Evolutionary conservation across 805 yeast genomes (phyloP).

Genomic region (Zygotorulaspora chibaensis): DNA sequence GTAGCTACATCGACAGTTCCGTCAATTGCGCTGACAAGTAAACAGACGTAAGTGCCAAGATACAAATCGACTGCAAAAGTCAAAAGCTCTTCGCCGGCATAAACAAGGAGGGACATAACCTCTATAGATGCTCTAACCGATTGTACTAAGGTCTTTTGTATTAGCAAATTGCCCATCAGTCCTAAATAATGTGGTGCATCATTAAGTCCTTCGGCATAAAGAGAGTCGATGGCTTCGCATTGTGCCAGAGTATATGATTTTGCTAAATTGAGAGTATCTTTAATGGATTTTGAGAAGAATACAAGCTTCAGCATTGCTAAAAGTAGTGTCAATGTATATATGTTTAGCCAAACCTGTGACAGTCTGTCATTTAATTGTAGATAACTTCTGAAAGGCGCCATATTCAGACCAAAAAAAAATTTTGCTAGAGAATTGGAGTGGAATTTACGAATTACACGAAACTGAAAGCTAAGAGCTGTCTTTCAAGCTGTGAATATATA

Average conservation of each 20-base stretch:
- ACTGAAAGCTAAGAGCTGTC: background rate
- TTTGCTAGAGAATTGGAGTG: too few species aligned
- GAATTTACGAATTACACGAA: too few species aligned
- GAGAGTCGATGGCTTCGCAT: conserved; percentile 46
- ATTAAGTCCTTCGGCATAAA: conserved; percentile 32
- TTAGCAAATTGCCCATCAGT: conserved; percentile 47
- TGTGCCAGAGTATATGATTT: conserved; percentile 38
- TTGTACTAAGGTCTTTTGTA: conserved; percentile 45
- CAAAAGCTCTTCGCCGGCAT: conserved; percentile 55
- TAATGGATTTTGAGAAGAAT: conserved; percentile 50
- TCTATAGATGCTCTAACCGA: conserved; percentile 45
- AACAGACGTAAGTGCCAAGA: conserved; percentile 83
- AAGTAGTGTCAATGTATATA: conserved; percentile 51
- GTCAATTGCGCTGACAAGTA: conserved; percentile 67
- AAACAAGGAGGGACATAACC: conserved; percentile 44
- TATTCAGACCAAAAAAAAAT: background rate
- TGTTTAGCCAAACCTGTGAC: conserved; percentile 65
- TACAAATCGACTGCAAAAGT: conserved; percentile 66
- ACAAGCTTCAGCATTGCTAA: conserved; percentile 57
- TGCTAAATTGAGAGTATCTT: conserved; percentile 40
- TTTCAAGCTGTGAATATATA: background rate
- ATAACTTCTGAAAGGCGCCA: conserved; percentile 28
- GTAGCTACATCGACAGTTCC: conserved; percentile 70
- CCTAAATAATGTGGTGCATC: conserved; percentile 58
- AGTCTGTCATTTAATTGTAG: conserved; percentile 49